Conservation (phyloP, 805 yeast species). For the Yarrowia osloensis region DNA sequence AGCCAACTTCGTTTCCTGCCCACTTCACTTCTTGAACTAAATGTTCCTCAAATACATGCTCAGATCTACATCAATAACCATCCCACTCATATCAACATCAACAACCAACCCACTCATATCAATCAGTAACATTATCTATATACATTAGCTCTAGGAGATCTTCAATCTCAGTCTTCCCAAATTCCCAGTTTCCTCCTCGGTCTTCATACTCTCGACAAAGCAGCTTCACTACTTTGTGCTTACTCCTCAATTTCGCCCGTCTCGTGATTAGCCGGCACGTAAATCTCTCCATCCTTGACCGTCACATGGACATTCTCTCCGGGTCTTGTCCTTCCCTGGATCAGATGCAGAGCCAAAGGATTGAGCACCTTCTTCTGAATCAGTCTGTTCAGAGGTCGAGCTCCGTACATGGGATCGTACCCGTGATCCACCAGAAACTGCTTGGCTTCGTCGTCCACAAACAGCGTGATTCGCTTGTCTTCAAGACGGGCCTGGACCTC, state of each 20-base stretch:
- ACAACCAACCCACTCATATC: too few relatives aligned
- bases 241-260: not conserved
- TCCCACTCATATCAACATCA: too few relatives aligned
- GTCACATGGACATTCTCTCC: constrained; percentile 57
- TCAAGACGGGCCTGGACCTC: constrained; percentile 79
- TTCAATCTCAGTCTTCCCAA: too few relatives aligned
- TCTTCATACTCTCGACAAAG: too few relatives aligned
- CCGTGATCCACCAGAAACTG: constrained; percentile 81
- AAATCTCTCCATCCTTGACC: constrained; percentile 49
- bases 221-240: too few relatives aligned
- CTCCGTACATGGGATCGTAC: constrained; percentile 90
- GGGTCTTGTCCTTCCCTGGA: constrained; percentile 72
- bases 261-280: constrained; percentile 50
- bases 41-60: too few relatives aligned
- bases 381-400: constrained; percentile 90
- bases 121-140: too few relatives aligned
- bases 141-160: too few relatives aligned
- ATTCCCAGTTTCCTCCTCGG: too few relatives aligned
- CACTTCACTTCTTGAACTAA: too few relatives aligned
- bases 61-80: too few relatives aligned
- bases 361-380: constrained; percentile 82
- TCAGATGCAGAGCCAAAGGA: constrained; percentile 78
- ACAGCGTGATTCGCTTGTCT: constrained; percentile 71
- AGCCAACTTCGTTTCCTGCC: too few relatives aligned
- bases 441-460: constrained; percentile 64